Conservation (phyloP, 2,329 filamentous ascomycete genomes). For the Scedosporium boydii region DNA sequence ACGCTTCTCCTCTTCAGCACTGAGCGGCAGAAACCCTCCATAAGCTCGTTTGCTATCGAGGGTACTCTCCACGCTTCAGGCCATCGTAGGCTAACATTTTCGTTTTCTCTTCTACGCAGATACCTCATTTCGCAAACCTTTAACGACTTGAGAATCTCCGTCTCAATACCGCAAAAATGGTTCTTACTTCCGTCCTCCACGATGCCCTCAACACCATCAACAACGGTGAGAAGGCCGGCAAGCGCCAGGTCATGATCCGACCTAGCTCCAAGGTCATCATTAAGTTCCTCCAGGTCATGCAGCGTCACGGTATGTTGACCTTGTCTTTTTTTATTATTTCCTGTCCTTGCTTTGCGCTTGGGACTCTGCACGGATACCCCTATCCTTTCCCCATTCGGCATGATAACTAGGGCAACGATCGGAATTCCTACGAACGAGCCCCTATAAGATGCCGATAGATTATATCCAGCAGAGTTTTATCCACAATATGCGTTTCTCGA, state of each 20-base stretch:
- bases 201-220: constrained; percentile 99
- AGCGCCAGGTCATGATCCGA: constrained; percentile 97
- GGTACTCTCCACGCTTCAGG: constrained; percentile 62
- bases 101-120: constrained; percentile 34
- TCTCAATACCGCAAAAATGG: constrained; percentile 71
- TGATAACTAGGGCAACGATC: constrained; percentile 99
- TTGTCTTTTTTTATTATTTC: neutral
- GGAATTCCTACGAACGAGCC: constrained; percentile 73
- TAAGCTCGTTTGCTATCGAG: constrained; percentile 31
- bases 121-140: constrained; percentile 48
- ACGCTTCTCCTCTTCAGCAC: constrained; percentile 55
- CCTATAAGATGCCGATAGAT: constrained; percentile 99
- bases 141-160: constrained; percentile 72
- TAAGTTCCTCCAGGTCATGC: constrained; percentile 99
- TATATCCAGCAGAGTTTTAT: constrained; percentile 87
- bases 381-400: constrained; percentile 57
- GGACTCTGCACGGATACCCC: neutral
- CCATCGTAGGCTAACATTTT: constrained; percentile 53
- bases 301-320: constrained; percentile 84
- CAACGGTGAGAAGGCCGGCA: constrained; percentile 99
- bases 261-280: constrained; percentile 99
- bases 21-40: constrained; percentile 64
- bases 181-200: constrained; percentile 98
- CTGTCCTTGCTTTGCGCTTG: neutral
- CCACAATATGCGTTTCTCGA: constrained; percentile 55